Percentiles rank a stretch among this genome's conserved stretches.
phyloP scores from a whole-genome alignment of 2,329 filamentous ascomycete species.

The Pestalotiopsis sp. region DNA sequence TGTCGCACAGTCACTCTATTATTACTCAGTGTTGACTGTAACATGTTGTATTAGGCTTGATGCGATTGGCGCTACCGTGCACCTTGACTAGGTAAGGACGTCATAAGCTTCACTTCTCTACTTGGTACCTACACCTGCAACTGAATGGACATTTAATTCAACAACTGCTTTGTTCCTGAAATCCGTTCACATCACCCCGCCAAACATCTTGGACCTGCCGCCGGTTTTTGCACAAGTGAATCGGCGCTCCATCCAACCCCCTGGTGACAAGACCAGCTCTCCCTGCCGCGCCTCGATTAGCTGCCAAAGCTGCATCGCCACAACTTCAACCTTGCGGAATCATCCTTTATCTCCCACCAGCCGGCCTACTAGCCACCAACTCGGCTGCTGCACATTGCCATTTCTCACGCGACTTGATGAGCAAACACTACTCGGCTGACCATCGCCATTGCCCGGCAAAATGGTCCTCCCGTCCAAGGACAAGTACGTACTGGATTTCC shows the following conservation, averaged over 20 bases:
- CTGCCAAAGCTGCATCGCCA: not conserved
- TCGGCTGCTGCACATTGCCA: not conserved
- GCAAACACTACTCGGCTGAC: not conserved
- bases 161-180: not conserved
- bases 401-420: conserved; percentile 9
- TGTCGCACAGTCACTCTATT: no score
- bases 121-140: not conserved
- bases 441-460: conserved; percentile 10
- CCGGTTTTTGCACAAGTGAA: not conserved
- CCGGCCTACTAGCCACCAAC: not conserved
- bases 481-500: conserved; percentile 15
- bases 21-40: not conserved
- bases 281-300: not conserved
- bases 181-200: not conserved
- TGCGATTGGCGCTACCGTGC: not conserved
- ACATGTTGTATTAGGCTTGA: not conserved
- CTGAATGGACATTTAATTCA: not conserved
- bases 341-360: conserved; percentile 4
- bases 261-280: not conserved
- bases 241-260: not conserved
- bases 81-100: not conserved
- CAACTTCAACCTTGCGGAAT: not conserved
- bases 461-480: conserved; percentile 1
- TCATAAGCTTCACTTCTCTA: not conserved
- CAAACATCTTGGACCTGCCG: not conserved